Base-by-base conservation (phyloP, 176 grass and related monocot genomes). In the Eleusine indica region DNA sequence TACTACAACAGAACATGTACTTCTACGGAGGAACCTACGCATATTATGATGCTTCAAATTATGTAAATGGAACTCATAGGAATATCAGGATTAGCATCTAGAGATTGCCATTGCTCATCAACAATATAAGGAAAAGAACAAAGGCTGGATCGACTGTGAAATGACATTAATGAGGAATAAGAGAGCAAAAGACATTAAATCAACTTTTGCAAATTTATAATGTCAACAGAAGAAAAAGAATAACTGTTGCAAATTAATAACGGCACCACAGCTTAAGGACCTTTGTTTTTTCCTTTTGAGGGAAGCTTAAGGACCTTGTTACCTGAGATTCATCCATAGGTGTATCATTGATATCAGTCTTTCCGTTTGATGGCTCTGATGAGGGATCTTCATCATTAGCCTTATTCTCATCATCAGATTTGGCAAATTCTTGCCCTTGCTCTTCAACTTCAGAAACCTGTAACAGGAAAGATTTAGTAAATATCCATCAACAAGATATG, bases 371-470 rank as follows among this genome's bases (percentile, higher is more conserved):
- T 72, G 79, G 64, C 44, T 90, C 84, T 21, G 89, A 79, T 37
- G 90, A 94, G 14, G 66, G 82, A 39, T 92, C 82, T 56, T 71
- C 76, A 83, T 90, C 85, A 64, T 79, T 87, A 69, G 71, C 82
- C 42, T 90, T 94, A 69, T 76, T 86, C 38, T 86, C 90, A 28
- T 88, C 87, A 19, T 83, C 88, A 44, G 87, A 88, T 87, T 88
- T 90, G 41, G 71, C 47, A 86, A 78, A 85, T 76, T 94, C 93
- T 84, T 90, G 85, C 30, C 74, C 86, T 91, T 89, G 74, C 62
- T 94, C 93, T 83, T 90, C 87, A 52, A 84, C 74, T 71, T 90
- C 75, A 70, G 85, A 90, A 90, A 94, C 88, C 93, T 94, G 87
- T 35, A 64, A 53, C 17, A 14, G 7, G 54, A 73, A 60, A 82